A percentile compares a stretch with the other conserved stretches of the same genome.
Conservation (phyloP, 2,329 filamentous ascomycete genomes). For the Xylariaceae sp. region DNA sequence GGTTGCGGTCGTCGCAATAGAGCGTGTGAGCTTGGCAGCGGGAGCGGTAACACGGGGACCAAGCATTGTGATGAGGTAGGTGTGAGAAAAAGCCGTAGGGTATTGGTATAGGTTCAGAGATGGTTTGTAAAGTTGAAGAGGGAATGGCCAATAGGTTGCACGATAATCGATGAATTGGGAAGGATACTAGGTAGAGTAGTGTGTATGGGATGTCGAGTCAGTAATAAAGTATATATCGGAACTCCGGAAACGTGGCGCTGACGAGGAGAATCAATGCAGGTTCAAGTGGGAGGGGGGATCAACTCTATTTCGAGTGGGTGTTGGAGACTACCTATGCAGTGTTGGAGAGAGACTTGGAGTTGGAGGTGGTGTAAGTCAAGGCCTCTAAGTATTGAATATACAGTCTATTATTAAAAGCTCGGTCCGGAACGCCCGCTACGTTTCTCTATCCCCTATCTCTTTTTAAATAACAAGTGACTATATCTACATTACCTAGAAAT, state of each 20-base stretch:
- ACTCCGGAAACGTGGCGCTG: not conserved
- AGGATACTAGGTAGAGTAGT: not conserved
- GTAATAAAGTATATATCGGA: not conserved
- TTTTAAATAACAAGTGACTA: not conserved
- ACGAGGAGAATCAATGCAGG: not conserved
- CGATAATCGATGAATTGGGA: not conserved
- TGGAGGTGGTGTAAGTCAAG: not conserved
- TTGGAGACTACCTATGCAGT: not conserved
- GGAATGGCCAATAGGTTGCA: not conserved
- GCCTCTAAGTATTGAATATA: not conserved
- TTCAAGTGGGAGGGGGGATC: not conserved
- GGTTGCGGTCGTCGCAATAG: slow-evolving; percentile 29
- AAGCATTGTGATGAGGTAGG: slow-evolving; percentile 20
- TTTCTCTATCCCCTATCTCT: not conserved
- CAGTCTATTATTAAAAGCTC: not conserved
- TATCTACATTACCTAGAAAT: too few relatives aligned
- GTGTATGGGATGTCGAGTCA: not conserved
- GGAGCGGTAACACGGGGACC: slow-evolving; percentile 32
- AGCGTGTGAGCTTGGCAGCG: slow-evolving; percentile 29
- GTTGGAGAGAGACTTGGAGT: not conserved
- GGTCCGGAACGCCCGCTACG: not conserved
- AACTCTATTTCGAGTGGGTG: too few relatives aligned
- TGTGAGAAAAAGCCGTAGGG: not conserved
- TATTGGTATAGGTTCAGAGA: not conserved
- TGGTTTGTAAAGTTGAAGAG: slow-evolving; percentile 1